Conservation (phyloP, 2,329 filamentous ascomycete species). For the Blastomyces gilchristii region DNA sequence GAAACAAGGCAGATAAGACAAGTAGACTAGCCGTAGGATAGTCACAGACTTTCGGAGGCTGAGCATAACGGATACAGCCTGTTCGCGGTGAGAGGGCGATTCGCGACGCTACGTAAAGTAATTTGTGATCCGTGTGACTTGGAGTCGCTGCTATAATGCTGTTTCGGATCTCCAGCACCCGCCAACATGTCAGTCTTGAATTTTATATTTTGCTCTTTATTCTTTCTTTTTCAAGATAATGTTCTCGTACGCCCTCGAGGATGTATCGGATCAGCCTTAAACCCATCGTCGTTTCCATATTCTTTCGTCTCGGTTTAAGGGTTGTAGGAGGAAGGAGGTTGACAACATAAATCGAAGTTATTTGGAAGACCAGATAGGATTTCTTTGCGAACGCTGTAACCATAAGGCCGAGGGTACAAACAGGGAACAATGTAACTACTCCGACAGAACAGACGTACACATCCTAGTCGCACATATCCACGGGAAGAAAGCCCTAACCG, state of each 20-base stretch:
- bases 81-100: background rate
- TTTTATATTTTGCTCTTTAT: background rate
- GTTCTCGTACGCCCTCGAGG: slow-evolving; percentile 4
- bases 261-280: background rate
- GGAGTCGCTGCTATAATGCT: background rate
- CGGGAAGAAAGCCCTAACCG: background rate
- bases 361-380: background rate
- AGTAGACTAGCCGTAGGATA: background rate
- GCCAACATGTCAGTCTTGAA: background rate
- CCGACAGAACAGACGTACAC: slow-evolving; percentile 12
- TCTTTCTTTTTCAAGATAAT: background rate
- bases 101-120: background rate
- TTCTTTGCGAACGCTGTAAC: background rate
- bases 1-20: background rate
- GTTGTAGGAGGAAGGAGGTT: background rate
- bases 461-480: slow-evolving; percentile 13
- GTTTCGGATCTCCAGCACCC: slow-evolving; percentile 1
- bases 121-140: slow-evolving; percentile 2
- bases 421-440: slow-evolving; percentile 5
- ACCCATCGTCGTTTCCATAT: background rate
- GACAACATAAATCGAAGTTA: background rate
- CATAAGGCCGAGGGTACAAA: slow-evolving; percentile 2
- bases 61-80: background rate
- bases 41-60: background rate
- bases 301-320: background rate